These are phyloP conservation scores for Cryptococcus depauperatus DNA, from an alignment of 1,284 basidiomycete genomes.

Conservation along the genomic window DNA sequence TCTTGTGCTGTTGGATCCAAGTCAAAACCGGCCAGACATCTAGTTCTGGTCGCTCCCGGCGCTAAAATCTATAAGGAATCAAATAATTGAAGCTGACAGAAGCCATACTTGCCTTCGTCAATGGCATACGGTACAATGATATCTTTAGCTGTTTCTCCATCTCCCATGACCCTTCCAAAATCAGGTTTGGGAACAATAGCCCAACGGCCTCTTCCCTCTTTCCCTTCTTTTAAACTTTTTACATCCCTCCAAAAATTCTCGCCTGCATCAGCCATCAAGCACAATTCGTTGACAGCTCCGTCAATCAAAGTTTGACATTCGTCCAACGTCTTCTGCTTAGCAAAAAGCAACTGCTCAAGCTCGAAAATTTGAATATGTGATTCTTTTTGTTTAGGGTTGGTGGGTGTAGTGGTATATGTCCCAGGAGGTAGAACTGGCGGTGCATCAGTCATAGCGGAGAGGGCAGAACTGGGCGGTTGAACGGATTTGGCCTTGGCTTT, in stretches of 20 bases:
- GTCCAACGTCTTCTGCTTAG: constrained; percentile 32
- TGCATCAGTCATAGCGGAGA: constrained; percentile 8
- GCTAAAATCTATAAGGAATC: constrained; percentile 14
- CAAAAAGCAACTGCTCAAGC: constrained; percentile 29
- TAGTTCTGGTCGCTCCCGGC: constrained; percentile 17
- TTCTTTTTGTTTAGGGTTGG: constrained; percentile 10
- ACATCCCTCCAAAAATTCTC: constrained; percentile 33
- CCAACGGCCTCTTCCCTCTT: constrained; percentile 27
- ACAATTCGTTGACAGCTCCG: constrained; percentile 35
- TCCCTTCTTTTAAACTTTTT: constrained; percentile 20
- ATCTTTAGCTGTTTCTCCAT: constrained; percentile 34
- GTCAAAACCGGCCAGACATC: constrained; percentile 38
- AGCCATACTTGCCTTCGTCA: constrained; percentile 34
- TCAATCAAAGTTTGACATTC: constrained; percentile 37
- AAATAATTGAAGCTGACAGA: neutral
- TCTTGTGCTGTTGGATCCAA: constrained; percentile 34
- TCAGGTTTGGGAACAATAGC: constrained; percentile 38
- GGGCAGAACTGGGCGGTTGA: neutral
- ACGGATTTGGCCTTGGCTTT: constrained; percentile 5
- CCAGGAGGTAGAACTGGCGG: constrained; percentile 32
- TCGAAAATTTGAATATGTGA: constrained; percentile 19
- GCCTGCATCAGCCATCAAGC: constrained; percentile 25
- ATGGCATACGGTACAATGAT: constrained; percentile 43
- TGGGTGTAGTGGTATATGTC: constrained; percentile 18
- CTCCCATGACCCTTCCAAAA: constrained; percentile 19